Evolutionary conservation across 2,329 filamentous ascomycete genomes (phyloP), one percentile per base, ranked within the genome.

Genomic region (Nothophoma quercina): DNA sequence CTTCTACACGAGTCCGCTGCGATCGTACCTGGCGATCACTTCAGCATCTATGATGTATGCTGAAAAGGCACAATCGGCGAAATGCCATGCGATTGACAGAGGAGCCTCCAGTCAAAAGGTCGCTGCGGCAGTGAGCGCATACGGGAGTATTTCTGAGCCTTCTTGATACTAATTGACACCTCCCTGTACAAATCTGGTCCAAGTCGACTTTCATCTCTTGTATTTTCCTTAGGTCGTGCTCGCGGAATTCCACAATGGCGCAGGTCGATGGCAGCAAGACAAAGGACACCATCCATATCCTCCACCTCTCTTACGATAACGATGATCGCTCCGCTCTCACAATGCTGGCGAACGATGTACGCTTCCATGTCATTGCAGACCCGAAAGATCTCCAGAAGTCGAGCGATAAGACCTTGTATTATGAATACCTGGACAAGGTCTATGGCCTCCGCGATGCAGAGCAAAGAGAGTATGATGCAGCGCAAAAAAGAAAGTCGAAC

Each of bases 401-500:
- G 2, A 42, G 52, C 7, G 56, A 62, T 4, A 62, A 60, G 28
- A 49, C 47, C 3, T 21, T 62, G 2, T 63, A 60, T 40, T 56
- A 60, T n/a, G 56, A 60, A 15, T 62, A 63, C 19, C 50, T 63
- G 2, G 59, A 62, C 15, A 60, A 58, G 21, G 39, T 62, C 9
- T 53, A 36, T 8, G 50, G 39, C 1, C 50, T 62, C 12, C 60
- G 60, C 13, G 54, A 60, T 34, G 55, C 59, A 10, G 55, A 62
- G 23, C 48, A 59, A 19, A 47, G 49, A 8, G 60, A 63, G 23
- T 48, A 59, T 22, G 54, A 61, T 13, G 33, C 16, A 9, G 43
- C 42, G 1, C 46, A 55, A 15, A 38, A 51, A 23, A 38, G 49
- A 23, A 45, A 52, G n/a, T 29, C 47, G 1, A 44, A 50, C 15